These are phyloP conservation scores for Cryptococcus deneoformans DNA, from an alignment of 1,284 basidiomycete genomes.

Conservation along the genomic window DNA sequence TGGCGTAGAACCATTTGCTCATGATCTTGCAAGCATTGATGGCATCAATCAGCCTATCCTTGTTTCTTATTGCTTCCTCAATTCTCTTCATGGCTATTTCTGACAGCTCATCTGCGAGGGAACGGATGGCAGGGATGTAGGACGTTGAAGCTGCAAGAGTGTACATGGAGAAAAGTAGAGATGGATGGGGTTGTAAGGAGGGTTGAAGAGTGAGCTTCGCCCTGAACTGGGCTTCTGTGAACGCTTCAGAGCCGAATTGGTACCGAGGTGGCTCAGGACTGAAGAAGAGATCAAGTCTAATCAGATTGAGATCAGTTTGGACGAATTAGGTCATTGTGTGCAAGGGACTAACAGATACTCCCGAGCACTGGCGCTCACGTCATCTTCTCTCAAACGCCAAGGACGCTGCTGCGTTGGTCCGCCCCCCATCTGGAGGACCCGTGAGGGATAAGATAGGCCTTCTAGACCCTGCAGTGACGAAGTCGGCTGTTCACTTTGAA, in stretches of 20 bases:
- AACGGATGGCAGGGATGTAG: conserved; percentile 28
- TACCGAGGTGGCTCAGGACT: conserved; percentile 15
- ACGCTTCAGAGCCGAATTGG: conserved; percentile 18
- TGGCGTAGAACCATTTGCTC: conserved; percentile 25
- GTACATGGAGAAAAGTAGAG: conserved; percentile 31
- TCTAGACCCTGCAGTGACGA: no score
- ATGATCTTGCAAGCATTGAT: conserved; percentile 25
- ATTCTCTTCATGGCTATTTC: conserved; percentile 11
- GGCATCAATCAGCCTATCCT: conserved; percentile 24
- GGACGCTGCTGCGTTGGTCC: no score
- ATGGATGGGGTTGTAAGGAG: conserved; percentile 18
- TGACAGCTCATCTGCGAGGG: conserved; percentile 18
- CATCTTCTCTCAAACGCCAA: neutral
- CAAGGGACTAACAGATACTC: conserved; percentile 25
- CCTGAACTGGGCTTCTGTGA: conserved; percentile 22
- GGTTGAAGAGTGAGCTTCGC: conserved; percentile 8
- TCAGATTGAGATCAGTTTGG: neutral
- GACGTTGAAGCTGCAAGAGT: conserved; percentile 23
- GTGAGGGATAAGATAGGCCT: no score
- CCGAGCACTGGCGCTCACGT: conserved; percentile 21
- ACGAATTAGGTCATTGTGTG: neutral
- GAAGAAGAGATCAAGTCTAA: conserved; percentile 32
- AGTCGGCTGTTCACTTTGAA: no score
- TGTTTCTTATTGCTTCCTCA: neutral
- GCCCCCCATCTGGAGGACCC: no score